Base-by-base conservation (phyloP, 2,329 filamentous ascomycete genomes). In the Alternaria sp. region DNA sequence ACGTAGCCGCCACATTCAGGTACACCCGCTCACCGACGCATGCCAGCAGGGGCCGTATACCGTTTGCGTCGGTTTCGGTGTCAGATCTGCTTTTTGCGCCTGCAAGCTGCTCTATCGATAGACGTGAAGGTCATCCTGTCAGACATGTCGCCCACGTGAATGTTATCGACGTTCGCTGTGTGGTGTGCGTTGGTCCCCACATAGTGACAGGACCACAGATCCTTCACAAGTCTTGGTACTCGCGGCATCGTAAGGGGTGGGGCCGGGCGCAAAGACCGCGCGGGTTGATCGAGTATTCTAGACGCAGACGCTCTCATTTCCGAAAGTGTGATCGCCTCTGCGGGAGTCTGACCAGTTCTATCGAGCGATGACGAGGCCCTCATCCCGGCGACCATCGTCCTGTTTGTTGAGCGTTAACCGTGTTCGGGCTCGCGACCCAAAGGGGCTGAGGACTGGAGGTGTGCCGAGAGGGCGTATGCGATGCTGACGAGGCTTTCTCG, bases 1-100 rank as follows among this genome's bases (percentile, higher is more conserved):
- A 63, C 56, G 10, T 63, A 63, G 55, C 56, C 60, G 60, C 56
- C 60, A 63, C 60, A 37, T 41, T 60, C 56, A 63, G 60, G 60
- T 50, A 63, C 60, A 55, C 50, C 60, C 60, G 60, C 60, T 55
- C 47, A 47, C 49, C 37, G 26, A 37, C 51, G 44, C 28, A 21
- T 30, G 33, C 15, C 25, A 41, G 44, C 54, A 47, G 26, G 54
- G 54, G 54, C 43, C 15, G 33, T 20, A 20, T 11, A 21, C 53
- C 26, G 58, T 61, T 61, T 61, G 54, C 53, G 20, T 28, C 28
- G 37, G 43, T 60, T 18, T 41, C 18, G 23, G 20, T 26, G 33
- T 33, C 20, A 10, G 15, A 30, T 26, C 23, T 44, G 49, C 33
- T 21, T 50, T 43, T 28, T 57, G 45, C 23, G 37, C 23, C 23